Evolutionary conservation across 495 filamentous ascomycete species (phyloP).

Genomic region (Hypoxylon trugodes): DNA sequence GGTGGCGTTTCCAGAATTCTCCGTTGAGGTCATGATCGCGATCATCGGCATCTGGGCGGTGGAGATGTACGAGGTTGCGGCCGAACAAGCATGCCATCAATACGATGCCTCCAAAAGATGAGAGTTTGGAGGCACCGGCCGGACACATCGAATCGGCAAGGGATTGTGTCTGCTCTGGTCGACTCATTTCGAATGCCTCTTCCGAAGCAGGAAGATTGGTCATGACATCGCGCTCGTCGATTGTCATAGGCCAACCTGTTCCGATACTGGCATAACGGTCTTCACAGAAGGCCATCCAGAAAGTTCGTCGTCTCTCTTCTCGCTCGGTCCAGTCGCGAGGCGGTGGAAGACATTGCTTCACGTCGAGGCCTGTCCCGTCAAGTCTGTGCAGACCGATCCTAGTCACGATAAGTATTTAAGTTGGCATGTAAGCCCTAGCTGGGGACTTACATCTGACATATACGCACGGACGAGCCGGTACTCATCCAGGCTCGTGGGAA

Average conservation of each 20-base stretch:
- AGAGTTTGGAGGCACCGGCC: slow-evolving; percentile 72
- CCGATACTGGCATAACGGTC: slow-evolving; percentile 97
- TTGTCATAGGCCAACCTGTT: slow-evolving; percentile 94
- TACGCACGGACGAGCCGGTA: slow-evolving; percentile 76
- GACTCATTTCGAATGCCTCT: slow-evolving; percentile 85
- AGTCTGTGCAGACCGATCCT: slow-evolving; percentile 88
- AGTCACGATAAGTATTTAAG: slow-evolving; percentile 17
- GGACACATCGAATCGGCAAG: slow-evolving; percentile 78
- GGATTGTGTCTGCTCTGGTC: slow-evolving; percentile 71
- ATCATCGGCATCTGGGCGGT: slow-evolving; percentile 85
- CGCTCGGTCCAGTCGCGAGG: slow-evolving; percentile 91
- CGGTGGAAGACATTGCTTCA: slow-evolving; percentile 88
- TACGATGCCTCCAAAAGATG: slow-evolving; percentile 81
- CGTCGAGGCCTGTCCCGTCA: slow-evolving; percentile 85
- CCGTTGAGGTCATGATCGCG: slow-evolving; percentile 89
- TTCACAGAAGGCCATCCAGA: slow-evolving; percentile 91
- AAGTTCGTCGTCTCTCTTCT: slow-evolving; percentile 90
- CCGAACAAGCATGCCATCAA: slow-evolving; percentile 91
- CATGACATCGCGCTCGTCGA: slow-evolving; percentile 91
- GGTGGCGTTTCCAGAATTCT: slow-evolving; percentile 94
- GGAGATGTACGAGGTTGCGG: slow-evolving; percentile 91
- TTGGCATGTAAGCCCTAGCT: background rate
- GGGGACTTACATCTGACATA: slow-evolving; percentile 74
- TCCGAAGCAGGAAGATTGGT: slow-evolving; percentile 87
- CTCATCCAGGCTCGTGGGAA: slow-evolving; percentile 97